Evolutionary conservation across 192 early-diverging fungal species (phyloP), one percentile per base, ranked within the genome.

Genomic region (Coemansia pectinata): DNA sequence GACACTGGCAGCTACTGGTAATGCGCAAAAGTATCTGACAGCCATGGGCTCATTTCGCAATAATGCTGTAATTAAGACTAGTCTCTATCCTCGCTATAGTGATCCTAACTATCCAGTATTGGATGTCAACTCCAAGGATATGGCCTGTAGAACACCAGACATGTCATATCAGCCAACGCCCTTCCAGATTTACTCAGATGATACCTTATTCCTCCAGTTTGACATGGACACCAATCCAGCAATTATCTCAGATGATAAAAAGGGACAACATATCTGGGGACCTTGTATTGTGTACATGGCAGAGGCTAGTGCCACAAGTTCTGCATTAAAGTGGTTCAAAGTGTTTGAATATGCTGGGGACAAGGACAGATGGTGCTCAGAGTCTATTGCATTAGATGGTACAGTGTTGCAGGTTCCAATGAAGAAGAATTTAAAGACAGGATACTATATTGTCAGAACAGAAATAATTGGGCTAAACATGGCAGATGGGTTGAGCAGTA

Each of bases 191-290:
- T 39, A 36, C 6, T 61, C 59, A 12, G 59, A 61, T 23, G 59
- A 61, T 34, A 61, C 34, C 0, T 36, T 61, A 3, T 39, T 23
- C 0, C 36, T 61, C 2, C 33, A 36, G 17, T 61, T 61, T 61
- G 36, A 36, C n/a, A 12, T 19, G 21, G 36, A 61, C n/a, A 39
- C 17, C 4, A 3, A 12, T 14, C 36, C 33, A 40, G 17, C 34
- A 17, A 33, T 57, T 5, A 57, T 57, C 29, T 57, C 59, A 17
- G 36, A 36, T 10, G 33, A 39, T 39, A 40, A 39, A 11, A 61
- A 61, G 59, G 59, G 36, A 1, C 36, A 61, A 31, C n/a, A 61
- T 19, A 61, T 61, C n/a, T 61, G 59, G 59, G 59, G 59, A n/a
- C 59, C 59, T 8, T 61, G 59, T 36, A 34, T 61, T 39, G 36